Percentiles rank a stretch among this genome's conserved stretches.
Conservation (phyloP, 2,329 filamentous ascomycete species). For the Colletotrichum truncatum region DNA sequence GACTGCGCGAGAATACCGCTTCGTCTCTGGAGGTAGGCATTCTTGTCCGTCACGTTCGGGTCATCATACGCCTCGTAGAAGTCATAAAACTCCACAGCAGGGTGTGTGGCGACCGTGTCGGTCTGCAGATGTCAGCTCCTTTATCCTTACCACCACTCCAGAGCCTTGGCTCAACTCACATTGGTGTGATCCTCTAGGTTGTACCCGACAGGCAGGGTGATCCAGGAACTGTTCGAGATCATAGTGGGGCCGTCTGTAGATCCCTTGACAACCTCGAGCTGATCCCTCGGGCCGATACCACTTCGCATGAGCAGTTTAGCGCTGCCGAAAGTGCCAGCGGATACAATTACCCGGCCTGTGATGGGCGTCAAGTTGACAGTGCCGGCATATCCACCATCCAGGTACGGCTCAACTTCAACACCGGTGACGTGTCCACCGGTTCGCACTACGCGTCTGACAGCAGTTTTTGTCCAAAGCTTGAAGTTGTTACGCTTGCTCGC, state of each 20-base stretch:
- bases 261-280: slow-evolving; percentile 61
- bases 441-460: slow-evolving; percentile 74
- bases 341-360: slow-evolving; percentile 73
- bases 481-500: slow-evolving; percentile 71
- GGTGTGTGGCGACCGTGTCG: slow-evolving; percentile 54
- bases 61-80: slow-evolving; percentile 69
- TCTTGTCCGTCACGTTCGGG: slow-evolving; percentile 52
- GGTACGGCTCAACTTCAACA: slow-evolving; percentile 70
- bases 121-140: slow-evolving; percentile 43
- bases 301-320: slow-evolving; percentile 74
- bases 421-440: slow-evolving; percentile 70
- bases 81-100: slow-evolving; percentile 66
- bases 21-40: slow-evolving; percentile 56
- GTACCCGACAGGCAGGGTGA: slow-evolving; percentile 66
- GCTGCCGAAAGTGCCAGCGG: slow-evolving; percentile 75
- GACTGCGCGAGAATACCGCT: slow-evolving; percentile 71
- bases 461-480: slow-evolving; percentile 71
- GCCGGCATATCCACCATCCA: slow-evolving; percentile 63
- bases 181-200: slow-evolving; percentile 67
- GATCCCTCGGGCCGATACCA: slow-evolving; percentile 71
- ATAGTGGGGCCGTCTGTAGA: slow-evolving; percentile 61
- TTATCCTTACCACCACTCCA: accelerated
- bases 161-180: slow-evolving; percentile 37
- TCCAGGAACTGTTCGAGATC: slow-evolving; percentile 61
- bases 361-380: slow-evolving; percentile 66